A percentile compares a stretch with the other conserved stretches of the same genome.
Conservation (phyloP, 129 eudicot species). For the Lonicera japonica region DNA sequence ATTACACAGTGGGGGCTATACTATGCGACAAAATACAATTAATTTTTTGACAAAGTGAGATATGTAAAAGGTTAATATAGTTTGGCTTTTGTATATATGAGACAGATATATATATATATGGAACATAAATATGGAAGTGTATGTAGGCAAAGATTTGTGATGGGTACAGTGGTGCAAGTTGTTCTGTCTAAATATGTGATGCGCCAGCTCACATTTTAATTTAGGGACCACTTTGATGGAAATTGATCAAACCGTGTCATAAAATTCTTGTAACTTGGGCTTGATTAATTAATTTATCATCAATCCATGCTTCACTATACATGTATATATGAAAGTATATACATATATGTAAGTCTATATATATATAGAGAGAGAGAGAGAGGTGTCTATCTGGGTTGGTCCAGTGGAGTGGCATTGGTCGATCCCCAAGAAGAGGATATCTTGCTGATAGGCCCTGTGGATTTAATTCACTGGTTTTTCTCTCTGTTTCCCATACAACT, state of each 20-base stretch:
- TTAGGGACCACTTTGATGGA: conserved; percentile 35
- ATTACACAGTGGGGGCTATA: background rate
- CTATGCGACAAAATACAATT: background rate
- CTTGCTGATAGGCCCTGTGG: too few species aligned
- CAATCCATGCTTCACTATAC: conserved; percentile 1
- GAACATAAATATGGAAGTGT: background rate
- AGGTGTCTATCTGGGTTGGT: too few species aligned
- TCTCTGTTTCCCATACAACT: too few species aligned
- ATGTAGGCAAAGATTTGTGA: background rate
- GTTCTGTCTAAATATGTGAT: conserved; percentile 35
- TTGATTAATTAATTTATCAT: conserved; percentile 2
- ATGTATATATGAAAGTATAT: too few species aligned
- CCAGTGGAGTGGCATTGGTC: too few species aligned
- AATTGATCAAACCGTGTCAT: conserved; percentile 12
- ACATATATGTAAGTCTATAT: too few species aligned
- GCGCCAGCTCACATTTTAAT: conserved; percentile 32
- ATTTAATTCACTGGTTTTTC: too few species aligned
- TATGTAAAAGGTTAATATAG: background rate
- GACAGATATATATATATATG: too few species aligned
- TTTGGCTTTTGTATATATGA: background rate
- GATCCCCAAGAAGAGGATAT: too few species aligned
- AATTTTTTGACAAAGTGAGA: too few species aligned
- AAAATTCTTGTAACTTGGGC: conserved; percentile 28
- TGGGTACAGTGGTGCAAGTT: conserved; percentile 13
- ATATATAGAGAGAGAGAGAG: too few species aligned